Evolutionary conservation across 495 filamentous ascomycete genomes (phyloP), one percentile per base, ranked within the genome.

Genomic region (Penicillium turbatum): DNA sequence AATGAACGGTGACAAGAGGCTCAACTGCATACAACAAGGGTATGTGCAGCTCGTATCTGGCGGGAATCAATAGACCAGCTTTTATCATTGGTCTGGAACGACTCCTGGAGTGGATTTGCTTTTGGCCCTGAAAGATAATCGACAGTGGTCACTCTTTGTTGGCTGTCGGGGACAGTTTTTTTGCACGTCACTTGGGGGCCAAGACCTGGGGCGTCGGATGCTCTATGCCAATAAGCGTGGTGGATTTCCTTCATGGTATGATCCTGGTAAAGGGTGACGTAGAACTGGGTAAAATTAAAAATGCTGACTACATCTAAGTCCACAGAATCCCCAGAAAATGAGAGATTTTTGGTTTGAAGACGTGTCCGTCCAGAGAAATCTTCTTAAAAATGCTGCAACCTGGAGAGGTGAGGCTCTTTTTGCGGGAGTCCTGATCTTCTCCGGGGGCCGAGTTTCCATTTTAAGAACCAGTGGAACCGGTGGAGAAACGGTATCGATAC

Each of bases 391-490:
- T 27, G 46, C 15, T 48, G 34, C 4, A 24, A 24, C 46, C 46
- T 49, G 17, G 37, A 26, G 10, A 12, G 11, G 38, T 51, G 49
- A 42, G 49, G 49, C 49, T 51, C 48, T 47, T 41, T 26, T 13
- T 3, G 13, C 38, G 48, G 47, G 32, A n/a, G 30, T 54, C 17
- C 30, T 32, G 38, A 39, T 34, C 30, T n/a, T 31, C 15, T 59
- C 52, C 47, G 51, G 26, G 34, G 45, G 12, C 26, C 21, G 19
- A 17, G 13, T 56, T 61, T 57, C 57, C 59, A 62, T 39, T 57
- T 54, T 61, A 48, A 53, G 51, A 62, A 40, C 10, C 44, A 31
- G 30, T 41, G 48, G 36, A 36, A 48, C 40, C 2, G 8, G 41
- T 44, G 41, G 41, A 31, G 41, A 44, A 52, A 32, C 36, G 21